These are phyloP conservation scores for Aspergillus hortae DNA, from an alignment of 2,329 filamentous ascomycete species.

Conservation along the genomic window DNA sequence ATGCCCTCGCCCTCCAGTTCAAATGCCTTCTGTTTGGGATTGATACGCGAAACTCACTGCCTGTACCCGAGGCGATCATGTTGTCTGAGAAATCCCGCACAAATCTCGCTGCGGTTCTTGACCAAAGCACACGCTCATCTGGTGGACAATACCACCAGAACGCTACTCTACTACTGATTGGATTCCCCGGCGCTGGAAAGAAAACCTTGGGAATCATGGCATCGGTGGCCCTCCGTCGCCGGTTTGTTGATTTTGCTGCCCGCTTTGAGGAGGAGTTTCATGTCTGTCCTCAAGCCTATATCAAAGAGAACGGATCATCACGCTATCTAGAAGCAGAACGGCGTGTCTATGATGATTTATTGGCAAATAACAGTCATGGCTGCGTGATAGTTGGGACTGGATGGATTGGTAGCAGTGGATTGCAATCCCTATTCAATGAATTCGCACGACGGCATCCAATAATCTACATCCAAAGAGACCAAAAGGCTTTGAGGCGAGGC, in stretches of 20 bases:
- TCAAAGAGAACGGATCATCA: not conserved
- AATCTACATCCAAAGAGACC: conserved; percentile 56
- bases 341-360: not conserved
- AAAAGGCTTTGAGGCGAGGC: conserved; percentile 27
- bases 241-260: not conserved
- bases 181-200: conserved; percentile 68
- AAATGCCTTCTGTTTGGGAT: too few relatives aligned
- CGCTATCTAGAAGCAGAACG: not conserved
- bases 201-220: conserved; percentile 70
- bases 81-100: too few relatives aligned
- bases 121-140: conserved; percentile 7
- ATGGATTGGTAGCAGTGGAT: not conserved
- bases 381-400: not conserved
- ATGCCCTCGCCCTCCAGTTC: too few relatives aligned
- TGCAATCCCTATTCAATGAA: conserved; percentile 51
- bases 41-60: too few relatives aligned
- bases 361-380: not conserved
- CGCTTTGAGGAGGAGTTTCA: not conserved
- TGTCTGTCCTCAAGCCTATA: not conserved
- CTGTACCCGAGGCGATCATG: too few relatives aligned
- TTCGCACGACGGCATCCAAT: conserved; percentile 62
- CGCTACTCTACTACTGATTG: conserved; percentile 60
- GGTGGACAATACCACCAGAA: not conserved
- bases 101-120: not conserved
- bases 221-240: conserved; percentile 61